Base-by-base conservation (phyloP, 805 yeast genomes). In the Candida tibetensis region DNA sequence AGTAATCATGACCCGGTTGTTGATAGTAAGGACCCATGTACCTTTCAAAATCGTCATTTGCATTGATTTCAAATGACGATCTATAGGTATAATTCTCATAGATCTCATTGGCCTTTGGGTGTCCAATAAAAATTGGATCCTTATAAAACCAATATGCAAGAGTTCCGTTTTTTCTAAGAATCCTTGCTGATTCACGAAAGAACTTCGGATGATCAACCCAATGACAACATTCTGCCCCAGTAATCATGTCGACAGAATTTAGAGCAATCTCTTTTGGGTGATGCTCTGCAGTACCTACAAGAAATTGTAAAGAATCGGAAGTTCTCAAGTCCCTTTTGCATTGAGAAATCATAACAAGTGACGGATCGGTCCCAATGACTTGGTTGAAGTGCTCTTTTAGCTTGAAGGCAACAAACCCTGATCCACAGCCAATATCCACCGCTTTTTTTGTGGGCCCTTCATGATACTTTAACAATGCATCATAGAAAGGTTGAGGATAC, bases 211-310 rank as follows among this genome's bases (percentile, higher is more conserved):
- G 81, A 39, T 82, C 71, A 40, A 86, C 75, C 95, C 96, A 89
- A 60, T 89, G 96, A n/a, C 75, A 78, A 41, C 89, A 83, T 55
- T 89, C 89, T 0, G 90, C 95, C n/a, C 82, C 85, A 2, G 88
- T 74, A 10, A 87, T 66, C 49, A 87, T 42, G 53, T 84, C 95
- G 5, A 79, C 75, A 0, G 76, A 56, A 7, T 49, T 40, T 1
- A 45, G 34, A 2, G 32, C 30, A 2, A 61, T 49, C 2, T 32
- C 34, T 1, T 9, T 10, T 2, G 69, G 66, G 1, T 54, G 45
- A 9, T 39, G 19, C 35, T 63, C 69, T 2, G 57, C 67, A 1
- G 58, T 42, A 0, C 60, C 60, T 3, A 45, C 44, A 17, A 37
- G 17, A 37, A 63, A 64, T 16, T 41, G 32, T 13, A 62, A 44